A percentile compares a stretch with the other conserved stretches of the same genome.
phyloP scores from a whole-genome alignment of 164 flowering plant species.

The Pachysandra terminalis region DNA sequence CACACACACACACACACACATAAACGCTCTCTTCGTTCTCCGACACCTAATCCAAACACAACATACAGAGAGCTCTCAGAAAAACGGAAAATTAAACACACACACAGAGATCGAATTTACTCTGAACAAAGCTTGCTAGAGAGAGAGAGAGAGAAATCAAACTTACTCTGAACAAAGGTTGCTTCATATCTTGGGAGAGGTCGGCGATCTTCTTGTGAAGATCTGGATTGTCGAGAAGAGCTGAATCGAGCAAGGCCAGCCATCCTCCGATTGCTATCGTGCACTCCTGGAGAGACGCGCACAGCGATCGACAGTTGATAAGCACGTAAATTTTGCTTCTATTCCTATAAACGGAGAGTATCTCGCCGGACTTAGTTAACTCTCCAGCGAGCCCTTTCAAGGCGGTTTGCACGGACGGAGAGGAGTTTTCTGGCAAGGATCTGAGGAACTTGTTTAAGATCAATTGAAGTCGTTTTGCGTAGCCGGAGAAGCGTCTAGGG shows the following conservation, averaged over 20 bases:
- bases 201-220: conserved; percentile 40
- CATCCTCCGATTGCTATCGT: conserved; percentile 43
- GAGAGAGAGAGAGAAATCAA: background rate
- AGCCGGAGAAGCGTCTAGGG: conserved; percentile 36
- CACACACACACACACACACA: no score
- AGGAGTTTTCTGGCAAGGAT: conserved; percentile 19
- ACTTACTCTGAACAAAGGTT: conserved; percentile 40
- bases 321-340: conserved; percentile 47
- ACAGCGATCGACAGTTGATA: conserved; percentile 37
- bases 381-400: conserved; percentile 44
- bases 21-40: conserved; percentile 55
- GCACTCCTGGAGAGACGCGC: conserved; percentile 31
- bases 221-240: conserved; percentile 28
- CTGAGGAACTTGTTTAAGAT: conserved; percentile 29
- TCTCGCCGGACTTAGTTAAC: conserved; percentile 26
- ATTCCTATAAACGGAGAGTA: conserved; percentile 26
- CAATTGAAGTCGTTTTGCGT: conserved; percentile 39
- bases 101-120: conserved; percentile 22
- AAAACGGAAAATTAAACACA: no score
- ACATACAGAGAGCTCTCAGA: background rate
- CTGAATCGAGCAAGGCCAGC: conserved; percentile 46
- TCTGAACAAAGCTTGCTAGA: conserved; percentile 34
- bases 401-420: conserved; percentile 34
- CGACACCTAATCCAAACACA: conserved; percentile 32
- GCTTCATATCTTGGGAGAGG: conserved; percentile 52